Conservation (phyloP, 192 early-diverging fungal genomes). For the Coemansia sp. region DNA sequence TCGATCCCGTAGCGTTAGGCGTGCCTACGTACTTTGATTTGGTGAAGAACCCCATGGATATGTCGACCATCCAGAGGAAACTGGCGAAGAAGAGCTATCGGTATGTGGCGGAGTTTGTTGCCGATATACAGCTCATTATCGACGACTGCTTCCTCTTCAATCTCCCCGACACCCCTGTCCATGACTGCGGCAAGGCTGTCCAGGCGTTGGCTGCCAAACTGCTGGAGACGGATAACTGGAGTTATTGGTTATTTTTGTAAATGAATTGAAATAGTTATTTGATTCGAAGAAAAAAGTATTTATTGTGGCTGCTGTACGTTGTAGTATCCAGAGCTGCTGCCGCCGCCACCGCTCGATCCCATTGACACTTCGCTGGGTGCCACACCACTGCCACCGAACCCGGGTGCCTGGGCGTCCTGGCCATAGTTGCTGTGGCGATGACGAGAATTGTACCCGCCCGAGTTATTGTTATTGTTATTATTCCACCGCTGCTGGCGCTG, state of each 20-base stretch:
- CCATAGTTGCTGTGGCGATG: neutral
- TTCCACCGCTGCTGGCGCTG: slow-evolving; percentile 41
- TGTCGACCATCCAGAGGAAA: slow-evolving; percentile 63
- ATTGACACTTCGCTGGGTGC: slow-evolving; percentile 8
- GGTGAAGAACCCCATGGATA: slow-evolving; percentile 74
- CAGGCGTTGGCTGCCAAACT: slow-evolving; percentile 27
- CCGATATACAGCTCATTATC: slow-evolving; percentile 64
- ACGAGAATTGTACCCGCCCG: neutral
- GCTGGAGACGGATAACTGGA: slow-evolving; percentile 32
- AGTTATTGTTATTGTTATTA: slow-evolving; percentile 16
- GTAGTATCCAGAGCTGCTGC: neutral
- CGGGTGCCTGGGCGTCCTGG: neutral
- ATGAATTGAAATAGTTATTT: neutral
- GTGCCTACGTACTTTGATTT: slow-evolving; percentile 66
- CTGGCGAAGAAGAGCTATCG: slow-evolving; percentile 57
- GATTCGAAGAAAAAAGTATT: neutral
- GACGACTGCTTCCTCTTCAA: slow-evolving; percentile 75
- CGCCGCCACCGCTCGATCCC: too few relatives aligned
- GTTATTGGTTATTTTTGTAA: slow-evolving; percentile 20
- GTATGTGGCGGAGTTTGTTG: slow-evolving; percentile 55
- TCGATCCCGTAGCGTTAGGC: slow-evolving; percentile 61
- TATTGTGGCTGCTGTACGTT: neutral
- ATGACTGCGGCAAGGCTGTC: slow-evolving; percentile 56
- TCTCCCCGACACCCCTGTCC: slow-evolving; percentile 53
- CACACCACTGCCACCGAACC: neutral